phyloP scores from a whole-genome alignment of 176 grass and related monocot genomes.

The Lolium multiflorum region DNA sequence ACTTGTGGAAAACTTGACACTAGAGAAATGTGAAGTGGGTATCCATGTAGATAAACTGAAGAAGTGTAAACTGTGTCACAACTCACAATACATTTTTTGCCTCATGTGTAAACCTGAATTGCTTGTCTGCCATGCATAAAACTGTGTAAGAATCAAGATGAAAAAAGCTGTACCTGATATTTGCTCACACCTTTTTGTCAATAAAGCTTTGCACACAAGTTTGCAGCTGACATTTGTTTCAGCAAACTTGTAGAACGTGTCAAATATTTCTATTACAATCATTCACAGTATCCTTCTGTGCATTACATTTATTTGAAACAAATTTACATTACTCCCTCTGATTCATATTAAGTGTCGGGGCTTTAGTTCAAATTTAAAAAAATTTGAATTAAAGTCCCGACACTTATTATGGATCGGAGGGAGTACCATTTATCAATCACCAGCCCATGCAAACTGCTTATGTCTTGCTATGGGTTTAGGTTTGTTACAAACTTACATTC shows the following conservation, averaged over 20 bases:
- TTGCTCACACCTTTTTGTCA: neutral
- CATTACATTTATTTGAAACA: constrained; percentile 41
- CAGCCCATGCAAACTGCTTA: constrained; percentile 12
- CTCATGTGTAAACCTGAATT: neutral
- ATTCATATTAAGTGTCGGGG: too few species aligned
- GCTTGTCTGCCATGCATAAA: neutral
- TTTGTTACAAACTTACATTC: neutral
- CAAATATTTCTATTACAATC: constrained; percentile 35
- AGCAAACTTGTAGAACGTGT: constrained; percentile 38
- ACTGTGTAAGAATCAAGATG: neutral
- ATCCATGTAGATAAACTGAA: constrained; percentile 1
- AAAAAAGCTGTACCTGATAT: neutral
- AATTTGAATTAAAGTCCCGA: too few species aligned
- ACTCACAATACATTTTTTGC: neutral
- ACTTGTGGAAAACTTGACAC: neutral
- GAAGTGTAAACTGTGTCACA: neutral
- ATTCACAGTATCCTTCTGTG: constrained; percentile 1
- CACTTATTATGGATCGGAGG: too few species aligned
- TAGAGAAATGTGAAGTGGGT: neutral
- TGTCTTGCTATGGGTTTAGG: constrained; percentile 26
- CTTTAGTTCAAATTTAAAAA: too few species aligned
- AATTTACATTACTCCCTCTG: constrained; percentile 34
- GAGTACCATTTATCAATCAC: neutral
- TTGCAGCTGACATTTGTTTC: constrained; percentile 20
- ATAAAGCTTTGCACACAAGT: constrained; percentile 24